Base-by-base conservation (phyloP, 2,329 filamentous ascomycete species). In the Aspergillus cejpii region DNA sequence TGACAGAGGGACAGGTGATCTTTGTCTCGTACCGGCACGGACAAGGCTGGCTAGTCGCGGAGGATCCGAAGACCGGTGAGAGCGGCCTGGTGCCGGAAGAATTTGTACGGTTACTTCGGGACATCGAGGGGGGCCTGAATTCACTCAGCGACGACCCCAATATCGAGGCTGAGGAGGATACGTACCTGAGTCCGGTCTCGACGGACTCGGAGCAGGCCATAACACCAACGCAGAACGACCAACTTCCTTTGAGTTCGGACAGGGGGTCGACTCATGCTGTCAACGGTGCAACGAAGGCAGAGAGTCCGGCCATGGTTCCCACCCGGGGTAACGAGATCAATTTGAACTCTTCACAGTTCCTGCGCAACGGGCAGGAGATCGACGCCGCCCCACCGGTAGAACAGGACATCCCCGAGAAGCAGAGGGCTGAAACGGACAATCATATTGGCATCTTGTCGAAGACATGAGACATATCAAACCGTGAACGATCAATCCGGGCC, bases 11-110 rank as follows among this genome's bases (percentile, higher is more conserved):
- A 5, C 92, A 98, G 62, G 87, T 96, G 45, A 95, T 98, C 45
- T 85, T 92, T 74, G 90, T 98, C 19, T 94, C 88, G 12, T 98
- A 97, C 66, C 80, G 92, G 34, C 90, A 97, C 62, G 91, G 91
- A 12, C 89, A 97, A 68, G 92, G 92, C 44, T 98, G 92, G 92
- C 76, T 98, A 41, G 92, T 98, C 19, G 92, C 92, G 3, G 87
- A 96, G 69, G 92, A 98, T 60, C 90, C 91, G 10, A 90, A 88
- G 66, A 96, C 89, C 1, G 88, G 79, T 2, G 92, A 98, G 69
- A 94, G 88, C 59, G 92, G 92, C 1, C 76, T 98, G 27, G 92
- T 98, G 1, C 92, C 92, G 0, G 92, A 98, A 67, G 90, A 94
- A 66, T 98, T 97, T 62, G 92, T 98, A 33, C 83, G 92, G 12